Percentiles rank a stretch among this genome's conserved stretches.
Evolutionary conservation across 208 protist genomes (phyloP).

Genomic region (Leishmania aethiopica): DNA sequence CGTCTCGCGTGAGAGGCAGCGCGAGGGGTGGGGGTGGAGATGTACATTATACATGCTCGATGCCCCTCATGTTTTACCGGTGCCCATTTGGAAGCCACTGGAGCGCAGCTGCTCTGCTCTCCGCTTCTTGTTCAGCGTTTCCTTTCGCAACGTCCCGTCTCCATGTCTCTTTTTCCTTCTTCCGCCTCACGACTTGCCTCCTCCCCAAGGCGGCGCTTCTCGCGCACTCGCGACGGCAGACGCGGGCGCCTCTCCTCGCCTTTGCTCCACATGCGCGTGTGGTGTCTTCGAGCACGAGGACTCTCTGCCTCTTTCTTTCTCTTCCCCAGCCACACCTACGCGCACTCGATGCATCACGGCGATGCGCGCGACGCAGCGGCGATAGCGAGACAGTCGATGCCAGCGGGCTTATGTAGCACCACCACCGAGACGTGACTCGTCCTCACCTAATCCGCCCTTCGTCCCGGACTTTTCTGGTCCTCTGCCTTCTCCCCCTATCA

Average conservation of each 20-base stretch:
- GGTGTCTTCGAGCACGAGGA: background rate
- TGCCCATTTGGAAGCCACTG: background rate
- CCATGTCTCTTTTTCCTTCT: background rate
- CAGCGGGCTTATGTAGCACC: background rate
- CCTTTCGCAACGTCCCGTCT: background rate
- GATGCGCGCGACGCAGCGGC: background rate
- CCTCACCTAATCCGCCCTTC: background rate
- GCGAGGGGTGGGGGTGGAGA: background rate
- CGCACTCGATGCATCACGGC: background rate
- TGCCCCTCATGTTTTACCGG: background rate
- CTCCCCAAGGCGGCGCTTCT: background rate
- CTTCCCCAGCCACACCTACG: background rate
- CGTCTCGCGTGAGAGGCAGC: background rate
- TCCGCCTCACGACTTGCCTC: background rate
- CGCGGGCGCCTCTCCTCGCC: background rate
- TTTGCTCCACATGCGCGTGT: background rate
- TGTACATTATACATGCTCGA: constrained; percentile 4
- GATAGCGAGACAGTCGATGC: background rate
- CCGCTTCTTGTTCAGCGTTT: background rate
- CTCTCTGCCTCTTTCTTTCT: background rate
- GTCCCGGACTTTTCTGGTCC: background rate
- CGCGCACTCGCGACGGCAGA: background rate
- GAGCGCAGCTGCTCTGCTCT: background rate
- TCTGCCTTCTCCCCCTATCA: background rate
- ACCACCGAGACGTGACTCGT: background rate